A percentile compares a stretch with the other conserved stretches of the same genome.
Evolutionary conservation across 75 land plant genomes (phyloP).

Genomic region (Pseudotsuga menziesii): DNA sequence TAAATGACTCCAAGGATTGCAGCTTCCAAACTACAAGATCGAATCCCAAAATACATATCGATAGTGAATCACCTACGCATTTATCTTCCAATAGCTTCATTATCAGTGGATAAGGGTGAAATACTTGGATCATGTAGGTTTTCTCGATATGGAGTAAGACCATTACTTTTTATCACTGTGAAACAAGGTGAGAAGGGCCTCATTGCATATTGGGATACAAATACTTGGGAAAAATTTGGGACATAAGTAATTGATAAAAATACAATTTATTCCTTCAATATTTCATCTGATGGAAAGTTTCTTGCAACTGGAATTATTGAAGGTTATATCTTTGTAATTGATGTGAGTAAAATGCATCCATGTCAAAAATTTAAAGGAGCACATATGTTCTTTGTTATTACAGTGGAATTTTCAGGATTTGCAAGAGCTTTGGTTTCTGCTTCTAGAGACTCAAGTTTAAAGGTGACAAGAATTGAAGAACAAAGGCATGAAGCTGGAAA

Average conservation of each 20-base stretch:
- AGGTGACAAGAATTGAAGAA: slow-evolving; percentile 58
- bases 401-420: too few species aligned
- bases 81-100: too few species aligned
- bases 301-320: slow-evolving; percentile 21
- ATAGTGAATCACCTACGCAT: slow-evolving; percentile 91
- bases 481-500: slow-evolving; percentile 21
- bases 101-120: too few species aligned
- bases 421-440: slow-evolving; percentile 71
- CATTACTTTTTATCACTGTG: slow-evolving; percentile 46
- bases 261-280: slow-evolving; percentile 68
- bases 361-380: too few species aligned
- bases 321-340: too few species aligned
- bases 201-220: slow-evolving; percentile 59
- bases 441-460: slow-evolving; percentile 76
- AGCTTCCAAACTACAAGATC: slow-evolving; percentile 80
- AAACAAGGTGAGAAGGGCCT: slow-evolving; percentile 60
- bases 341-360: too few species aligned
- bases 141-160: slow-evolving; percentile 42
- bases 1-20: slow-evolving; percentile 59
- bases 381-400: too few species aligned
- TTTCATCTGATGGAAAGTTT: slow-evolving; percentile 71
- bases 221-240: slow-evolving; percentile 58
- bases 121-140: slow-evolving; percentile 60
- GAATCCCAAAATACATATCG: slow-evolving; percentile 93
- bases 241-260: slow-evolving; percentile 54